A percentile compares a stretch with the other conserved stretches of the same genome.
Conservation (phyloP, 768 basidiomycete genomes). For the Boletus barrowsii region DNA sequence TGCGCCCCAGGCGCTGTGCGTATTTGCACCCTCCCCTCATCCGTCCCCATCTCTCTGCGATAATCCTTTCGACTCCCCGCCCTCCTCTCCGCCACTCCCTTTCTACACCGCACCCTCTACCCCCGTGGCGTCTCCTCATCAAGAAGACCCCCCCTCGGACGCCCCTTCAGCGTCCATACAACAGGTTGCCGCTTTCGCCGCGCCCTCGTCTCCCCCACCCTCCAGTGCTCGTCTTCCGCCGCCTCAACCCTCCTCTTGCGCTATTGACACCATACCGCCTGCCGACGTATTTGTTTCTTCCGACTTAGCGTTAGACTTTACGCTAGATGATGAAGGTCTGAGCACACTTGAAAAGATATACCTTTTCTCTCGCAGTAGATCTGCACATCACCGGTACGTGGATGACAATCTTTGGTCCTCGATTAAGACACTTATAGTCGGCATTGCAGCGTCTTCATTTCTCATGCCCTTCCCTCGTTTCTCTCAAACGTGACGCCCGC, state of each 20-base stretch:
- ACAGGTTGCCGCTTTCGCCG: slow-evolving; percentile 14
- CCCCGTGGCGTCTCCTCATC: slow-evolving; percentile 39
- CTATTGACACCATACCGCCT: slow-evolving; percentile 26
- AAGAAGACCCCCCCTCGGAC: slow-evolving; percentile 34
- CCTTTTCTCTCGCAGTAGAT: slow-evolving; percentile 78
- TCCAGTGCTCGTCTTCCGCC: slow-evolving; percentile 18
- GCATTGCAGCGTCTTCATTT: slow-evolving; percentile 68
- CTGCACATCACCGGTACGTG: slow-evolving; percentile 52
- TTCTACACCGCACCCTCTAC: slow-evolving; percentile 51
- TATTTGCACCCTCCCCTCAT: slow-evolving; percentile 27
- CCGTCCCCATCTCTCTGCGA: slow-evolving; percentile 36
- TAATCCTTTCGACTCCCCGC: slow-evolving; percentile 36
- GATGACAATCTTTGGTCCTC: not conserved
- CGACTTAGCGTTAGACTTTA: slow-evolving; percentile 37
- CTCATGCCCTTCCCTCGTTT: slow-evolving; percentile 76
- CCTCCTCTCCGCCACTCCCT: slow-evolving; percentile 37
- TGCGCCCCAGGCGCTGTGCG: slow-evolving; percentile 32
- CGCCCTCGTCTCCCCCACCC: slow-evolving; percentile 26
- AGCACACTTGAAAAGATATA: slow-evolving; percentile 90
- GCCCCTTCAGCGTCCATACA: slow-evolving; percentile 18
- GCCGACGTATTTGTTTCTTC: slow-evolving; percentile 25
- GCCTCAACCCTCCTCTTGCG: slow-evolving; percentile 25
- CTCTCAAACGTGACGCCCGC: slow-evolving; percentile 73
- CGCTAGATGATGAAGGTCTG: slow-evolving; percentile 75
- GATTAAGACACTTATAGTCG: slow-evolving; percentile 24